Base-by-base conservation (phyloP, 306 rosid genomes). In the Cucumis hystrix region DNA sequence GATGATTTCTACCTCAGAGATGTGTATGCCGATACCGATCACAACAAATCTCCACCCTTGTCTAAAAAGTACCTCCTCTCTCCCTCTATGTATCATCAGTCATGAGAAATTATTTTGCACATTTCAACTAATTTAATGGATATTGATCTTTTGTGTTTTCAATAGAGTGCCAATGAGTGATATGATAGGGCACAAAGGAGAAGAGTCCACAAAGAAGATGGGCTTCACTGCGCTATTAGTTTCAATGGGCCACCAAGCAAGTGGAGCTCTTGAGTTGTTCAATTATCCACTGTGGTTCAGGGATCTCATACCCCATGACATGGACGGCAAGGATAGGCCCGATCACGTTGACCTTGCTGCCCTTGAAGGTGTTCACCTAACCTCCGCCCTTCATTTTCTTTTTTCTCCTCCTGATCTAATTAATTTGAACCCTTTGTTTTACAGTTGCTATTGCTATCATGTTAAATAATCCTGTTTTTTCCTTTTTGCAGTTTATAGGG, bases 1-100 rank as follows among this genome's bases (percentile, higher is more conserved):
- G 93, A 92, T n/a, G 82, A 85, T 35, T 63, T 86, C 87, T 62
- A 78, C 70, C 77, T 89, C 3, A 81, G 91, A 61, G 82, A 88
- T 68, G 76, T 84, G 13, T 75, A 80, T 14, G 23, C 62, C 2
- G n/a, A 76, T 75, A 51, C 79, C 47, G 71, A 78, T 56, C 65
- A 89, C 66, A 83, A 72, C 65, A 86, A 71, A 43, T 68, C 74
- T 64, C 95, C 92, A 68, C 87, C 86, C 21, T 33, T 84, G 64
- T 69, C 81, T 47, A 81, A 89, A 52, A 85, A 79, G 91, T 87
- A 83, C 11, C 11, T 55, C 0, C 4, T 74, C 41, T 5, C 35
- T 14, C 55, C 10, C 58, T 23, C 73, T 69, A 33, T 33, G 6
- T 16, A 33, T 33, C 5, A 33, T 33, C 37, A 33, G 3, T 3